These are phyloP conservation scores for Fraxinus americana DNA, from an alignment of 257 asterid genomes.

Conservation along the genomic window DNA sequence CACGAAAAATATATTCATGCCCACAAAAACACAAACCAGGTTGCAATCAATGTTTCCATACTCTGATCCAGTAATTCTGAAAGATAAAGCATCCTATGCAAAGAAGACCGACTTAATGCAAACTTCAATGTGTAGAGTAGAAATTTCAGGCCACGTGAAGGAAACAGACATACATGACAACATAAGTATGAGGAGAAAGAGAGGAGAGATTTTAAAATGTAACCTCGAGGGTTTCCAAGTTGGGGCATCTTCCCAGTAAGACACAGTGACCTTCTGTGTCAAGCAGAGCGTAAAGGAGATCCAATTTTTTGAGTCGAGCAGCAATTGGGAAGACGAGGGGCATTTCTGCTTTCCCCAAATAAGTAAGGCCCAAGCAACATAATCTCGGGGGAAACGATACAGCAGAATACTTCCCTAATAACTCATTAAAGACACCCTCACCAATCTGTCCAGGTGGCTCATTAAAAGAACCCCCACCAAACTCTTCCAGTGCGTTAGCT, in stretches of 20 bases:
- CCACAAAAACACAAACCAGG: neutral
- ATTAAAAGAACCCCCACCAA: constrained; percentile 54
- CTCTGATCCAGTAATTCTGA: neutral
- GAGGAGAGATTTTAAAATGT: neutral
- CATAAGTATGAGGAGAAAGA: neutral
- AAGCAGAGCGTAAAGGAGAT: constrained; percentile 35
- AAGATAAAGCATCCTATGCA: neutral
- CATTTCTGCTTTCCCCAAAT: neutral
- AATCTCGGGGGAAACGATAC: neutral
- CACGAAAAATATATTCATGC: neutral
- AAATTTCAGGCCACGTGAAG: neutral
- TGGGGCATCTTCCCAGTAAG: constrained; percentile 47
- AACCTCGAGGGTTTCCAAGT: constrained; percentile 64
- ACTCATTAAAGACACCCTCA: neutral
- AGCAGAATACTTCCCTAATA: neutral
- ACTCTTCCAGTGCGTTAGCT: constrained; percentile 51
- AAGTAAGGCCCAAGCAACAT: neutral
- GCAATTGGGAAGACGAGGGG: neutral
- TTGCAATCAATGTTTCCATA: neutral
- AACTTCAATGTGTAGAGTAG: constrained; percentile 5
- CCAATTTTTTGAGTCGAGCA: neutral
- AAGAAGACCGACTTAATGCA: neutral
- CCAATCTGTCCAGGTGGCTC: constrained; percentile 38
- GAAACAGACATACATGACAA: neutral
- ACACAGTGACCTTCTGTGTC: constrained; percentile 57